Base-by-base conservation (phyloP, 2,329 filamentous ascomycete species). In the Capronia coronata region DNA sequence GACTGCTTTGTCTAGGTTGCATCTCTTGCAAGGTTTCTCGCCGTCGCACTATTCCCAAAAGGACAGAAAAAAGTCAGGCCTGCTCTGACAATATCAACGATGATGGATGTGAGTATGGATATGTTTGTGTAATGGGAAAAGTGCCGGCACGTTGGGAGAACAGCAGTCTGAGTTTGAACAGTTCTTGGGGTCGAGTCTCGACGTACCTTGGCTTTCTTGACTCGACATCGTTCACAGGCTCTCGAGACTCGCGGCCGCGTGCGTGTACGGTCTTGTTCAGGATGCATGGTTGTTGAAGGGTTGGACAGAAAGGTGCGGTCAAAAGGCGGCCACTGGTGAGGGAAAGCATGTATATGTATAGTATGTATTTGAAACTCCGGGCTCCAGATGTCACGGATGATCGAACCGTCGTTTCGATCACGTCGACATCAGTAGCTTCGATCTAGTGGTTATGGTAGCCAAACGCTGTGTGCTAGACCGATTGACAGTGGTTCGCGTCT, bases 1-100 rank as follows among this genome's bases (percentile, higher is more conserved):
- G n/a, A 44, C 42, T 18, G 51, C 40, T 16, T 46, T 34, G 43
- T 54, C 51, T 7, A 54, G 40, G 30, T 54, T 51, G 43, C 51
- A 54, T 40, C 51, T 49, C 30, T 38, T 38, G 44, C 51, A 54
- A 35, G 51, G 51, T 37, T 43, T 54, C 39, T 49, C 51, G 19
- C 51, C 51, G 21, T 54, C 48, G 21, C 51, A 54, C 50, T 49
- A 41, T 2, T 14, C 19, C 3, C 19, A 41, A 8, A 8, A 8
- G 4, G 21, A 14, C 8, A 41, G 13, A 39, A 6, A 19, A 8
- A 5, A 16, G 5, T 22, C 14, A n/a, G 32, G 32, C 5, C 11
- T 35, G 11, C 13, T 35, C 32, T 18, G 14, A n/a, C n/a, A n/a
- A n/a, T n/a, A n/a, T n/a, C n/a, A n/a, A n/a, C n/a, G n/a, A n/a